Evolutionary conservation across 2,329 filamentous ascomycete genomes (phyloP), one percentile per base, ranked within the genome.

Genomic region (Gremmenia infestans): DNA sequence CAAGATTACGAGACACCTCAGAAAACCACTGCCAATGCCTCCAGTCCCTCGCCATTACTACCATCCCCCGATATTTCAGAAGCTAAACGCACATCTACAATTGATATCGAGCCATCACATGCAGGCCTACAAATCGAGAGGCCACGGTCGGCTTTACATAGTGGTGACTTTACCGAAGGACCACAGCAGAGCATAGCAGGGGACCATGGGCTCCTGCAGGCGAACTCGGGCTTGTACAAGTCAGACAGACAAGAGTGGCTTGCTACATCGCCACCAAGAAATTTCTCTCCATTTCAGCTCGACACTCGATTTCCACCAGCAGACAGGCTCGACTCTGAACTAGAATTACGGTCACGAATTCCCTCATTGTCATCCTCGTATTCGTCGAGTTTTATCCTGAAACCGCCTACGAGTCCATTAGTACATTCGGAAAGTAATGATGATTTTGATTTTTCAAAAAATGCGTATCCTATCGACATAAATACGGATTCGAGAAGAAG

Each of bases 341-440:
- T 55, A 11, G 39, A 45, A n/a, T 23, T 43, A 43, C 61, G 59
- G 25, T 65, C 63, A 49, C 61, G 64, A 58, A 67, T 67, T 39
- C 86, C 86, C 7, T 86, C 84, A 1, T 67, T 88, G 9, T 87
- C 86, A 3, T 91, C 86, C 7, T 88, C 90, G 1, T 78, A 89
- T 14, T 87, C 88, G 0, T 88, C 86, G 2, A 91, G 84, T 64
- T 97, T 96, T 70, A 80, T 88, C 35, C 88, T 96, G 59, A 88
- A 93, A 72, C 83, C 89, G 2, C 93, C 94, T 0, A 97, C 94
- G 2, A 97, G 92, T 66, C 94, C 94, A 14, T 77, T 99, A 11
- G 92, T 95, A 0, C 86, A 97, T 67, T 91, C 91, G 43, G 85
- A 91, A 66, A 95, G 87, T 72, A 94, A 92, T 63, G 86, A 90